Percentiles rank a stretch among this genome's conserved stretches.
These are phyloP conservation scores for Bipolaris zeicola DNA, from an alignment of 2,329 filamentous ascomycete genomes.

Conservation along the genomic window DNA sequence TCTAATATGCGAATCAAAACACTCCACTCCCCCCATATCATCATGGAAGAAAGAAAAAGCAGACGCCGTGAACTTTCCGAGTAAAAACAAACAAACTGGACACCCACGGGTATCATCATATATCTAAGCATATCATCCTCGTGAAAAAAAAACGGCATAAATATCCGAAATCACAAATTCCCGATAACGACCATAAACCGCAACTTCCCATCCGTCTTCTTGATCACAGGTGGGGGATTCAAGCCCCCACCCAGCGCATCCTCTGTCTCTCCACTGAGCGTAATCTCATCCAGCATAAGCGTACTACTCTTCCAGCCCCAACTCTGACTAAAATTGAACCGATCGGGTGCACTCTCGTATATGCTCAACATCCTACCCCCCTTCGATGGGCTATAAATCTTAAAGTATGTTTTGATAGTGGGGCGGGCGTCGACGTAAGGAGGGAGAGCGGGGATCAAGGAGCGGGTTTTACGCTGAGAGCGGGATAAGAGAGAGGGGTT, in stretches of 20 bases:
- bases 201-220: constrained; percentile 57
- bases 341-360: constrained; percentile 64
- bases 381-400: constrained; percentile 64
- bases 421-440: constrained; percentile 61
- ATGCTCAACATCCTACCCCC: constrained; percentile 64
- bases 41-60: too few species aligned
- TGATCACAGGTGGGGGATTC: constrained; percentile 22
- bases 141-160: too few species aligned
- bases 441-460: constrained; percentile 52
- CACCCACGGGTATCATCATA: too few species aligned
- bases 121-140: too few species aligned
- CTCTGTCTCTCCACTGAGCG: constrained; percentile 27
- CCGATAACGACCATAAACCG: constrained; percentile 66
- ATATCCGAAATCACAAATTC: constrained; percentile 41
- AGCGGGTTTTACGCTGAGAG: constrained; percentile 24
- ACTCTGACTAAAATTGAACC: constrained; percentile 65
- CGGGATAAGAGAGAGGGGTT: constrained; percentile 34
- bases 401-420: constrained; percentile 66
- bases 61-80: too few species aligned
- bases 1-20: too few species aligned
- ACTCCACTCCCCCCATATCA: too few species aligned
- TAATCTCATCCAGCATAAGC: constrained; percentile 59
- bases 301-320: constrained; percentile 67
- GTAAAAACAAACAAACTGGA: too few species aligned
- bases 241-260: constrained; percentile 13